These are phyloP conservation scores for Liquidambar formosana DNA, from an alignment of 164 flowering plant genomes.

Conservation along the genomic window DNA sequence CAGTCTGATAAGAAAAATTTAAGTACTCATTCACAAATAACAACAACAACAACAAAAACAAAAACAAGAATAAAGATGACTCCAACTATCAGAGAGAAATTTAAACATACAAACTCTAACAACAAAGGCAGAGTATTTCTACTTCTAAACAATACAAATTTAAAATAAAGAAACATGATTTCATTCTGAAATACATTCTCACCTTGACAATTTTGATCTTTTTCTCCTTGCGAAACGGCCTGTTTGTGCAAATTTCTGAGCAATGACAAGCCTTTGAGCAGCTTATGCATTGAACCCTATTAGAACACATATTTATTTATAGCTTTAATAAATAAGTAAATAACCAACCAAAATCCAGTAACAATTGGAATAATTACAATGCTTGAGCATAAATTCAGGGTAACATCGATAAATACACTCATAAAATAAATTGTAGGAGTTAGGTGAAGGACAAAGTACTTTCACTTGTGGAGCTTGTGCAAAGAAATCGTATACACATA, in stretches of 20 bases:
- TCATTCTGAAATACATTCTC: background rate
- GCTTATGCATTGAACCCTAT: conserved; percentile 90
- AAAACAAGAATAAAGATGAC: no score
- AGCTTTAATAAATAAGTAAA: background rate
- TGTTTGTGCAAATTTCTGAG: conserved; percentile 72
- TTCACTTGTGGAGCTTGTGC: no score
- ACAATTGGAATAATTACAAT: background rate
- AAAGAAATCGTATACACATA: no score
- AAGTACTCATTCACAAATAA: background rate
- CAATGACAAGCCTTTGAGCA: conserved; percentile 90
- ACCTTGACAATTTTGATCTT: conserved; percentile 82
- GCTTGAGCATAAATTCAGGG: no score
- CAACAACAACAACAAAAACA: background rate
- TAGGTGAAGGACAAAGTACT: no score
- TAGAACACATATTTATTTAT: conserved; percentile 7
- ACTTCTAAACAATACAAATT: conserved; percentile 1
- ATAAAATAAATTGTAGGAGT: no score
- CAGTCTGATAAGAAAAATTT: conserved; percentile 60
- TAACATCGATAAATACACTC: no score
- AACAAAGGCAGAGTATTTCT: background rate
- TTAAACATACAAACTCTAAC: no score
- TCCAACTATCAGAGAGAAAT: no score
- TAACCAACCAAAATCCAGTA: background rate
- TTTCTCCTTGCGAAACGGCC: conserved; percentile 91
- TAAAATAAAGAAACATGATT: background rate